A percentile compares a stretch with the other conserved stretches of the same genome.
phyloP scores from a whole-genome alignment of 495 filamentous ascomycete species.

The Podospora fimiseda region DNA sequence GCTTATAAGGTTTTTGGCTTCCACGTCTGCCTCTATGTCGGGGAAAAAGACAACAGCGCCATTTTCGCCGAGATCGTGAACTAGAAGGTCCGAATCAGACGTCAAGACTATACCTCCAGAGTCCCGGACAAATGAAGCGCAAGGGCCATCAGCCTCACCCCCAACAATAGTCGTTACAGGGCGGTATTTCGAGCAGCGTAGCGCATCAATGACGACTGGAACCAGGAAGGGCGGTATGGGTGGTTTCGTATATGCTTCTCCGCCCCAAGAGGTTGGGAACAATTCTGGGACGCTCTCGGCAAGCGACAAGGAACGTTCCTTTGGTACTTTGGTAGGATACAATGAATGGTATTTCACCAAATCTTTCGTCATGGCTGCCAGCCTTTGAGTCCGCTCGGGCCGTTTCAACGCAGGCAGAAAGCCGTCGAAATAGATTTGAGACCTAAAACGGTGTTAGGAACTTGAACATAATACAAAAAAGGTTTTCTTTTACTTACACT shows the following conservation, averaged over 20 bases:
- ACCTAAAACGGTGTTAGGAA: slow-evolving; percentile 27
- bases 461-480: background rate
- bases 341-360: slow-evolving; percentile 20
- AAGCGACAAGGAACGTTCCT: background rate
- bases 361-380: slow-evolving; percentile 16
- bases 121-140: slow-evolving; percentile 49
- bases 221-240: slow-evolving; percentile 62
- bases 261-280: slow-evolving; percentile 12
- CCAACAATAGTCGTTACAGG: slow-evolving; percentile 50
- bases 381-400: slow-evolving; percentile 24
- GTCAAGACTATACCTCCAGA: slow-evolving; percentile 54
- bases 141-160: slow-evolving; percentile 66
- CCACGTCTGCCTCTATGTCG: slow-evolving; percentile 33
- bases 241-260: slow-evolving; percentile 22
- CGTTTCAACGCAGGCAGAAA: slow-evolving; percentile 49
- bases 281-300: slow-evolving; percentile 7
- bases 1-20: slow-evolving; percentile 24
- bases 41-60: slow-evolving; percentile 56
- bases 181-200: slow-evolving; percentile 43
- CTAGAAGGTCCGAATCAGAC: slow-evolving; percentile 67
- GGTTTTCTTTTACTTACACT: slow-evolving; percentile 42
- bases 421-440: slow-evolving; percentile 72
- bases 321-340: slow-evolving; percentile 12
- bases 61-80: slow-evolving; percentile 54
- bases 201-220: slow-evolving; percentile 57